phyloP scores from a whole-genome alignment of 345 rosid genomes.

The Dipteronia dyeriana region DNA sequence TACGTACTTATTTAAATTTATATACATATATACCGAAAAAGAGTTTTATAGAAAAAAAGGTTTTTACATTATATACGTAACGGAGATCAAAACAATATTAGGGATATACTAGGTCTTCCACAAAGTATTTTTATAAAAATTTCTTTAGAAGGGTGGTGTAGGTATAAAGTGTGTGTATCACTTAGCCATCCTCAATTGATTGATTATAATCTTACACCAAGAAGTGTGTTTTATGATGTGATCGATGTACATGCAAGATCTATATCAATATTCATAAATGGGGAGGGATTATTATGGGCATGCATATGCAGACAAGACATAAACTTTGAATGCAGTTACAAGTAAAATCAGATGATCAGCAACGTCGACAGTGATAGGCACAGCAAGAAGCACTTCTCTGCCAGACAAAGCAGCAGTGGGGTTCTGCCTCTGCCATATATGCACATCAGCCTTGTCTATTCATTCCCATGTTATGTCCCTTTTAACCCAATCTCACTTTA shows the following conservation, averaged over 20 bases:
- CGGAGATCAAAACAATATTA: too few species aligned
- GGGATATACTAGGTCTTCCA: neutral
- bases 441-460: slow-evolving; percentile 32
- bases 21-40: neutral
- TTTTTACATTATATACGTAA: neutral
- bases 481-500: slow-evolving; percentile 24
- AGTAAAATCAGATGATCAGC: neutral
- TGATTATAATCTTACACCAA: too few species aligned
- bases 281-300: neutral
- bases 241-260: too few species aligned
- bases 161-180: too few species aligned
- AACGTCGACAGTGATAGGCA: neutral
- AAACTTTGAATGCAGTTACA: neutral
- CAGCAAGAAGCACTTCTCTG: too few species aligned
- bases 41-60: neutral
- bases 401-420: slow-evolving; percentile 19
- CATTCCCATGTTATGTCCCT: slow-evolving; percentile 36
- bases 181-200: too few species aligned
- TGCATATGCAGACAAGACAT: neutral
- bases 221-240: too few species aligned
- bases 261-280: too few species aligned
- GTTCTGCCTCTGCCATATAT: slow-evolving; percentile 5
- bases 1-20: too few species aligned
- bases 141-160: too few species aligned
- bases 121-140: too few species aligned